phyloP scores from a whole-genome alignment of 345 rosid species.

The Hypericum perforatum region DNA sequence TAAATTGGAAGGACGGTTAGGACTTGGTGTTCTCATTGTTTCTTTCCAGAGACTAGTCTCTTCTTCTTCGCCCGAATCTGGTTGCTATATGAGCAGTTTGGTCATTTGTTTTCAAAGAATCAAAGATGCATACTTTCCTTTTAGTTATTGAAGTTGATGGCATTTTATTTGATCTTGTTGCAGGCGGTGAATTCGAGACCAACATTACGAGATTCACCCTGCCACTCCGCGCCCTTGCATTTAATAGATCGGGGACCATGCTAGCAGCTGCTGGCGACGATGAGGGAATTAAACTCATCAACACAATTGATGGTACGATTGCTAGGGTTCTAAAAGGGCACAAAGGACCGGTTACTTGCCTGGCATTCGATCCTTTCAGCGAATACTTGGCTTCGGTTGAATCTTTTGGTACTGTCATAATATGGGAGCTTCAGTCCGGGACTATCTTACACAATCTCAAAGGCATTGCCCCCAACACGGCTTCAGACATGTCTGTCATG shows the following conservation, averaged over 20 bases:
- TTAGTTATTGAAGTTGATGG: background rate
- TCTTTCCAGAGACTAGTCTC: too few species aligned
- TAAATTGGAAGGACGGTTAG: too few species aligned
- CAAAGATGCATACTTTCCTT: too few species aligned
- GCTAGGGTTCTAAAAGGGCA: constrained; percentile 84
- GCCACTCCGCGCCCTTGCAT: constrained; percentile 78
- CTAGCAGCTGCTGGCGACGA: constrained; percentile 97
- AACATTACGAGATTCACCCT: constrained; percentile 85
- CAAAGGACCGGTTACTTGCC: constrained; percentile 72
- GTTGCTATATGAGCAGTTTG: too few species aligned
- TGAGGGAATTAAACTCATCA: constrained; percentile 89
- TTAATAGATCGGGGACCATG: constrained; percentile 79
- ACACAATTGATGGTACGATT: constrained; percentile 85
- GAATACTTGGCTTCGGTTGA: constrained; percentile 83
- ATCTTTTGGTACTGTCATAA: constrained; percentile 66
- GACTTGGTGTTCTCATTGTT: too few species aligned
- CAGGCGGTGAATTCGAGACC: constrained; percentile 92
- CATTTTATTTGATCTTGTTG: background rate
- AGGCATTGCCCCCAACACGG: constrained; percentile 56
- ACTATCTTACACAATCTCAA: constrained; percentile 45
- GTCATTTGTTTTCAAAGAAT: too few species aligned
- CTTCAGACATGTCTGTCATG: constrained; percentile 43
- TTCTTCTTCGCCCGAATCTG: too few species aligned
- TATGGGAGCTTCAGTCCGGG: constrained; percentile 87
- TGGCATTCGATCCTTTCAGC: constrained; percentile 70